phyloP scores from a whole-genome alignment of 768 basidiomycete species.

The Chalciporus piperatus region DNA sequence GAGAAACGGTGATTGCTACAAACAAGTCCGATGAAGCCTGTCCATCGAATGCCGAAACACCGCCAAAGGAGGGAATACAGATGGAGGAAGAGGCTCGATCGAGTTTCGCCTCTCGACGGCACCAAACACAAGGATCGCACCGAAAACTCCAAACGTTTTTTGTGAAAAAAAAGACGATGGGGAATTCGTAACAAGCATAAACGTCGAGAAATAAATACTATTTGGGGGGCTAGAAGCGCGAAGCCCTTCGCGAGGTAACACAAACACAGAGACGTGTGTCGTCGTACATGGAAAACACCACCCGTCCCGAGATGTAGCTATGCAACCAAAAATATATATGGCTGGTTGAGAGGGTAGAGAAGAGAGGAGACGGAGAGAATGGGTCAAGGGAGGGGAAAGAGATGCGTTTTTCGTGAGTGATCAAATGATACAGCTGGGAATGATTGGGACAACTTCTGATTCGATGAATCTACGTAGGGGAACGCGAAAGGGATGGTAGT shows the following conservation, averaged over 20 bases:
- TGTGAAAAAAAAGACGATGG: neutral
- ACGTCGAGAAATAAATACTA: conserved; percentile 20
- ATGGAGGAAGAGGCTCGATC: neutral
- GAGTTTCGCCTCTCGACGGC: too few species aligned
- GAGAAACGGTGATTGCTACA: too few species aligned
- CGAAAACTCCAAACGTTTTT: neutral
- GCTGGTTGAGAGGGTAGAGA: conserved; percentile 9
- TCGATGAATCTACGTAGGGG: neutral
- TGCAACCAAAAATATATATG: conserved; percentile 32
- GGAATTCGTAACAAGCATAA: neutral
- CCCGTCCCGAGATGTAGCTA: conserved; percentile 16
- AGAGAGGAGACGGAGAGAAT: neutral
- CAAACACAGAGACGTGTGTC: conserved; percentile 25
- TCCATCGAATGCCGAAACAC: too few species aligned
- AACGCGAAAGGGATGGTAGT: neutral
- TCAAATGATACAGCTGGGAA: neutral
- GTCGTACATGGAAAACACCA: conserved; percentile 11
- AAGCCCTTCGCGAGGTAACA: conserved; percentile 46
- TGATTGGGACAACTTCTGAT: neutral
- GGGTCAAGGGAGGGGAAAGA: neutral
- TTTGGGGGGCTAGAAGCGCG: conserved; percentile 46
- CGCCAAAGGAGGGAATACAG: too few species aligned
- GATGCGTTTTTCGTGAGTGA: conserved; percentile 1
- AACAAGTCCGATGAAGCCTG: too few species aligned
- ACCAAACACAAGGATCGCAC: neutral